Percentiles rank a stretch among this genome's conserved stretches.
These are phyloP conservation scores for Kalmusia sp. DNA, from an alignment of 2,329 filamentous ascomycete species.

Conservation along the genomic window DNA sequence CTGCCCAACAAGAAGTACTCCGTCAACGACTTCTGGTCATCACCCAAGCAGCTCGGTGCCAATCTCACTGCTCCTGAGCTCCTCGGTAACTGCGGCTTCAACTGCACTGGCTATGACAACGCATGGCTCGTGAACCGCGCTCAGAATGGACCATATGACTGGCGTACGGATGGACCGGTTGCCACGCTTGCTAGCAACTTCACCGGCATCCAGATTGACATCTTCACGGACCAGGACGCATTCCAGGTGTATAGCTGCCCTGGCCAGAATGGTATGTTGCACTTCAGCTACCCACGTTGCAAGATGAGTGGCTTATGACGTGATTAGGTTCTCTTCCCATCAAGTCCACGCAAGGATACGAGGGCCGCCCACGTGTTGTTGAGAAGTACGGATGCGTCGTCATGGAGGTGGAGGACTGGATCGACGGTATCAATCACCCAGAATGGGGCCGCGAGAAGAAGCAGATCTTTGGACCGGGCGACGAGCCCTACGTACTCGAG, in stretches of 20 bases:
- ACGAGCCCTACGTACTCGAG: conserved; percentile 52
- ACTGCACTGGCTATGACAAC: conserved; percentile 86
- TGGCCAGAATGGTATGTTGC: conserved; percentile 68
- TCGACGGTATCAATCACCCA: conserved; percentile 91
- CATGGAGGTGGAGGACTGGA: conserved; percentile 91
- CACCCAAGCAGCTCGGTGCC: conserved; percentile 78
- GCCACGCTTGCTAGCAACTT: conserved; percentile 74
- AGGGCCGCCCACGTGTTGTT: conserved; percentile 67
- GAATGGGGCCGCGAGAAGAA: conserved; percentile 75
- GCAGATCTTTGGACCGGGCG: conserved; percentile 57
- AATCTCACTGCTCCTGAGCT: conserved; percentile 70
- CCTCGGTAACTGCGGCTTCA: conserved; percentile 76
- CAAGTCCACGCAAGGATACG: conserved; percentile 74
- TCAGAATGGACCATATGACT: conserved; percentile 65
- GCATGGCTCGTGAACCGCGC: conserved; percentile 73
- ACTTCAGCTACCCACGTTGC: neutral
- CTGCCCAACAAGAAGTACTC: conserved; percentile 70
- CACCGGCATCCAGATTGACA: conserved; percentile 83
- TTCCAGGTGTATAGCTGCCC: conserved; percentile 90
- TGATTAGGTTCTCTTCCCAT: conserved; percentile 61
- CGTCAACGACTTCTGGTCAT: conserved; percentile 83
- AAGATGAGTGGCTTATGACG: conserved; percentile 15
- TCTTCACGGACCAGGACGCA: conserved; percentile 84
- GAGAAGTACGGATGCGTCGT: conserved; percentile 85
- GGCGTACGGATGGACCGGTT: conserved; percentile 65